Percentiles rank a stretch among this genome's conserved stretches.
Conservation (phyloP, 1,284 basidiomycete species). For the Microbotryomycetes sp. region DNA sequence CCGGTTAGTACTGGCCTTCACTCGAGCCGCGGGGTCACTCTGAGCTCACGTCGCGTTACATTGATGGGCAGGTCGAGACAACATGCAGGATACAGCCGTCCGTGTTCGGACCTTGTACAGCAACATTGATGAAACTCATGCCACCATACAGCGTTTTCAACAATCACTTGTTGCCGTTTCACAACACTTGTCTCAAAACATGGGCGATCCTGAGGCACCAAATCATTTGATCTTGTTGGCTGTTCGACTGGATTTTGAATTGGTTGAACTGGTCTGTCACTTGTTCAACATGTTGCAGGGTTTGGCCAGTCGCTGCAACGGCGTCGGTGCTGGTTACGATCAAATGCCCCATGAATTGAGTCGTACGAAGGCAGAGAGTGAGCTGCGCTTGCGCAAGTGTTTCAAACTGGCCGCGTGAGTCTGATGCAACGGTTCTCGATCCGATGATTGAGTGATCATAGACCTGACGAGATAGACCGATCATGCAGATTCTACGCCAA, state of each 20-base stretch:
- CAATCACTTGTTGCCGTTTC: slow-evolving; percentile 21
- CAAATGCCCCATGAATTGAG: slow-evolving; percentile 16
- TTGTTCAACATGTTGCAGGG: too few species aligned
- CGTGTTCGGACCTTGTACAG: slow-evolving; percentile 23
- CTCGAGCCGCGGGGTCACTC: background rate
- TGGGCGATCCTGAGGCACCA: slow-evolving; percentile 11
- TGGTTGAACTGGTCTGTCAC: slow-evolving; percentile 20
- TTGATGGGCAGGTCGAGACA: slow-evolving; percentile 10
- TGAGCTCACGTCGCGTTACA: background rate
- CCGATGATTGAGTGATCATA: too few species aligned
- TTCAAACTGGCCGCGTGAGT: slow-evolving; percentile 26
- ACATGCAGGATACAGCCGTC: slow-evolving; percentile 1
- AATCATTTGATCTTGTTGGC: slow-evolving; percentile 27
- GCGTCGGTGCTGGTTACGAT: background rate
- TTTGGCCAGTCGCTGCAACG: background rate
- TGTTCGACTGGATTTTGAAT: slow-evolving; percentile 18
- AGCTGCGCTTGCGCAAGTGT: slow-evolving; percentile 23
- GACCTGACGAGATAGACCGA: background rate
- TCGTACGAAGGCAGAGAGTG: slow-evolving; percentile 10
- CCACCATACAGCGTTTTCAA: slow-evolving; percentile 25
- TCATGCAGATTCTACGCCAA: slow-evolving; percentile 25
- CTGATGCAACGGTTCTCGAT: background rate
- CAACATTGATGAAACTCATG: slow-evolving; percentile 21
- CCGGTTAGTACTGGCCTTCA: slow-evolving; percentile 4
- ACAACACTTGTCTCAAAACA: background rate